These are phyloP conservation scores for Carex kokanica DNA, from an alignment of 176 grass and related monocot genomes.

Conservation along the genomic window DNA sequence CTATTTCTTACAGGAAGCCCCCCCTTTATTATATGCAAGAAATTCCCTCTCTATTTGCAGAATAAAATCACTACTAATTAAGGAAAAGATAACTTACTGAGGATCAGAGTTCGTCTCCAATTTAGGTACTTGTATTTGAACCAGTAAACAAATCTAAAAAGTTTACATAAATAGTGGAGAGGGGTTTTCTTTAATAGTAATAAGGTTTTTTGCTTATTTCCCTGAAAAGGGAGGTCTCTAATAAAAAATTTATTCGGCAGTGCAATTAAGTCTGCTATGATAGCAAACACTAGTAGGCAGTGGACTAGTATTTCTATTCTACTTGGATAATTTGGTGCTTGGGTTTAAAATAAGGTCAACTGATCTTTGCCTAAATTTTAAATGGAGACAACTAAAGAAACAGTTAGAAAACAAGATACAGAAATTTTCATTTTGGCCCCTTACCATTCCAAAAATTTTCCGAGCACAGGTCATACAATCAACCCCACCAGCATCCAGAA, in stretches of 20 bases:
- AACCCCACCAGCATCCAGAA: conserved; percentile 89
- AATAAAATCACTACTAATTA: conserved; percentile 6
- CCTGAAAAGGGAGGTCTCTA: background rate
- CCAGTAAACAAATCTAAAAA: background rate
- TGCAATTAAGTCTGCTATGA: background rate
- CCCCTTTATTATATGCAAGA: background rate
- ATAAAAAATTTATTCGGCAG: background rate
- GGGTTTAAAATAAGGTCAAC: background rate
- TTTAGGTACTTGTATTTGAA: background rate
- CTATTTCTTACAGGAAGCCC: background rate
- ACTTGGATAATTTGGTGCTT: background rate
- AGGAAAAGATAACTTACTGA: background rate
- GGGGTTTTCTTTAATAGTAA: background rate
- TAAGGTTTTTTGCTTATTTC: conserved; percentile 4
- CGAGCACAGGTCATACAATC: conserved; percentile 73
- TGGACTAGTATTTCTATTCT: background rate
- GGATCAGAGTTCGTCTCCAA: background rate
- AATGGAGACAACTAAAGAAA: background rate
- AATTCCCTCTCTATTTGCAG: background rate
- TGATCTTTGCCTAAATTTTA: background rate
- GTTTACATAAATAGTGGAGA: background rate
- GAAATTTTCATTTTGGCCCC: background rate
- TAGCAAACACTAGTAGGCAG: background rate
- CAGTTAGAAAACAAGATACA: background rate
- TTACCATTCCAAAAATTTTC: conserved; percentile 46